A percentile compares a stretch with the other conserved stretches of the same genome.
These are phyloP conservation scores for Irpex sp. DNA, from an alignment of 1,284 basidiomycete species.

Conservation along the genomic window DNA sequence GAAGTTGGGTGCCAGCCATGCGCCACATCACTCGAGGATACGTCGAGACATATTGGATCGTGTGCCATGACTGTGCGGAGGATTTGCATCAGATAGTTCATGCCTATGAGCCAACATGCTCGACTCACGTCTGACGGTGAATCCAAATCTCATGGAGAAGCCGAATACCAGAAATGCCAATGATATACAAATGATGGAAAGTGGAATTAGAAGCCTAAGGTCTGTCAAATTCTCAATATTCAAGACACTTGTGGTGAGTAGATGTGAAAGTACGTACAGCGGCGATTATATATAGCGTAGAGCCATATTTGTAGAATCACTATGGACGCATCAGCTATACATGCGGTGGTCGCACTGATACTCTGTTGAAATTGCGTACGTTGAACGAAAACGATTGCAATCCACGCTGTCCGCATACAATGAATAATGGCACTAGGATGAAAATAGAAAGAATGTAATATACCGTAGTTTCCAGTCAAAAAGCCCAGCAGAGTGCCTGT, in stretches of 20 bases:
- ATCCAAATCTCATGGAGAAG: neutral
- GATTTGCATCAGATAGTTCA: neutral
- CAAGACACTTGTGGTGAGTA: too few species aligned
- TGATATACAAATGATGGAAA: neutral
- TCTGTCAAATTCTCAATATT: neutral
- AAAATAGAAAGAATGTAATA: neutral
- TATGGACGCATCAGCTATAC: neutral
- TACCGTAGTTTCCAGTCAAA: constrained; percentile 7
- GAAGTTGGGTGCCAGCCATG: neutral
- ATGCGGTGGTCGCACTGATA: neutral
- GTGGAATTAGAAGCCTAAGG: neutral
- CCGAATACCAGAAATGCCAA: neutral
- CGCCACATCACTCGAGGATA: neutral
- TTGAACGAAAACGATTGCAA: constrained; percentile 14
- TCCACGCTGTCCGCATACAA: constrained; percentile 9
- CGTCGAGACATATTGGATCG: neutral
- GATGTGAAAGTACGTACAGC: neutral
- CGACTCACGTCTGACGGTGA: neutral
- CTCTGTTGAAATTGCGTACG: constrained; percentile 1
- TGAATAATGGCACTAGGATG: neutral
- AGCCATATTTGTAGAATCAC: constrained; percentile 16
- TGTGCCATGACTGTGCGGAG: neutral
- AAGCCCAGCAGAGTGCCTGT: constrained; percentile 7
- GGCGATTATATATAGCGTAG: constrained; percentile 12
- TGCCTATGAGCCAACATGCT: neutral